These are phyloP conservation scores for Melampsora medusae DNA, from an alignment of 1,284 basidiomycete species.

Conservation along the genomic window DNA sequence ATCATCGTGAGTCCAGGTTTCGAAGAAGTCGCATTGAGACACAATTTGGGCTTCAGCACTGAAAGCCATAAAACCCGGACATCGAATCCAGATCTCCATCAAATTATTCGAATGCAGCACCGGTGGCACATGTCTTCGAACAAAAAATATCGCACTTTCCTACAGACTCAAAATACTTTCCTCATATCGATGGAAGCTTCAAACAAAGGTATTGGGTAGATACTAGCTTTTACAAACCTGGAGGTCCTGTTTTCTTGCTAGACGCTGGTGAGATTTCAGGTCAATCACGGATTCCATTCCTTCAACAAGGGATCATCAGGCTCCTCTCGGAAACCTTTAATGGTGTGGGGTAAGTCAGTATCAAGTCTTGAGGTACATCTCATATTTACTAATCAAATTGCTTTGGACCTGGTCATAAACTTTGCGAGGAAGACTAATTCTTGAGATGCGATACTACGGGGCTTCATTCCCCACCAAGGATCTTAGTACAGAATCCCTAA, in stretches of 20 bases:
- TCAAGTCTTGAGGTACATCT: not conserved
- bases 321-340: constrained; percentile 50
- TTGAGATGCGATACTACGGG: not conserved
- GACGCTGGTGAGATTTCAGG: constrained; percentile 51
- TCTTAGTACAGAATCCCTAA: not conserved
- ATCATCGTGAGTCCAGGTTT: too few relatives aligned
- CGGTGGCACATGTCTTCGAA: not conserved
- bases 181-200: constrained; percentile 46
- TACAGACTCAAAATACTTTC: not conserved
- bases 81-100: too few relatives aligned
- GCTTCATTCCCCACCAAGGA: constrained; percentile 3
- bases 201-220: constrained; percentile 52
- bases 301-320: constrained; percentile 51
- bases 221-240: constrained; percentile 49
- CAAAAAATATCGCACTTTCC: constrained; percentile 1
- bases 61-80: too few relatives aligned
- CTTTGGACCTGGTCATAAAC: not conserved
- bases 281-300: constrained; percentile 46
- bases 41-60: too few relatives aligned
- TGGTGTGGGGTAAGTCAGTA: constrained; percentile 47
- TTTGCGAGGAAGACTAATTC: not conserved
- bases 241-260: constrained; percentile 50
- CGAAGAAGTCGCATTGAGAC: too few relatives aligned
- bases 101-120: not conserved
- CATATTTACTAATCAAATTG: not conserved